Conservation (phyloP, 768 basidiomycete species). For the Royoungia palumana region DNA sequence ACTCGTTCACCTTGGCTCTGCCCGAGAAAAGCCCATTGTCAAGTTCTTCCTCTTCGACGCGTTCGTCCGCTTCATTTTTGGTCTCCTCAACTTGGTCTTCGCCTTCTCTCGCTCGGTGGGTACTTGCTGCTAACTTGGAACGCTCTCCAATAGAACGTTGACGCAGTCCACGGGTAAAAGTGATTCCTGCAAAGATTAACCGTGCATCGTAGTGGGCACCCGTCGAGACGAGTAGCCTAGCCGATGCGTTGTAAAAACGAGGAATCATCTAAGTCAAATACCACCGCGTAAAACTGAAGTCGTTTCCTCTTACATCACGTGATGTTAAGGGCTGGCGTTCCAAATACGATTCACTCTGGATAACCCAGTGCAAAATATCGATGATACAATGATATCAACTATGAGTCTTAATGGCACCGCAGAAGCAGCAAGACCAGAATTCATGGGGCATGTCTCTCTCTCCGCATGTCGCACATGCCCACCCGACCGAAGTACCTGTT, state of each 20-base stretch:
- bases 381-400: conserved; percentile 13
- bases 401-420: conserved; percentile 60
- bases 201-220: conserved; percentile 8
- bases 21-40: conserved; percentile 17
- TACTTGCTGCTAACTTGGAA: neutral
- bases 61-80: neutral
- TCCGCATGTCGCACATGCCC: conserved; percentile 66
- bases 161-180: conserved; percentile 9
- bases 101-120: neutral
- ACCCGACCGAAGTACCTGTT: conserved; percentile 39
- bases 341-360: too few species aligned
- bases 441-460: conserved; percentile 58
- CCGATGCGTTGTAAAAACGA: conserved; percentile 17
- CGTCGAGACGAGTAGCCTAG: conserved; percentile 7
- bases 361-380: neutral
- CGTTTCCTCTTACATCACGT: conserved; percentile 18
- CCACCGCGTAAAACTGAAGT: conserved; percentile 15
- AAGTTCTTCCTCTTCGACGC: conserved; percentile 12
- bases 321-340: conserved; percentile 20
- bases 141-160: conserved; percentile 7
- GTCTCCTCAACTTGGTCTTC: conserved; percentile 7
- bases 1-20: conserved; percentile 16
- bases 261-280: conserved; percentile 18
- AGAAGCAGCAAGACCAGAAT: conserved; percentile 73
- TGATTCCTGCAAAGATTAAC: conserved; percentile 18